Evolutionary conservation across 176 grass and related monocot genomes (phyloP).

Genomic region (Eragrostis nindensis): DNA sequence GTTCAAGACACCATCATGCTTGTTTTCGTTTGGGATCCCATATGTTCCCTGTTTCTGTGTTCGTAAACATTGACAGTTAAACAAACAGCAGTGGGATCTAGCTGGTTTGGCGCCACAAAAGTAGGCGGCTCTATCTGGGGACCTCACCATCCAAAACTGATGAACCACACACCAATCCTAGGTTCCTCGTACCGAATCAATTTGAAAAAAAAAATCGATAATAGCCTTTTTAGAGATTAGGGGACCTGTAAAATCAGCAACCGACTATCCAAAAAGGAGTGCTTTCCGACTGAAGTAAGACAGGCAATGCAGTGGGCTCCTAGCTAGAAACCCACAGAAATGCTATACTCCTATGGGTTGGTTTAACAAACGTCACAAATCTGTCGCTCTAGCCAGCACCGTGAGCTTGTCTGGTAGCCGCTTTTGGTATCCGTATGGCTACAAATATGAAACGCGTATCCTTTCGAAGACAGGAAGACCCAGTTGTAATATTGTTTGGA

Average conservation of each 20-base stretch:
- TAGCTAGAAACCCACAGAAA: not conserved
- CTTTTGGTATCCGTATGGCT: not conserved
- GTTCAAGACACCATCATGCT: not conserved
- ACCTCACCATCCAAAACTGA: not conserved
- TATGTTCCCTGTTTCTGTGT: not conserved
- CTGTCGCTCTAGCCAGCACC: not conserved
- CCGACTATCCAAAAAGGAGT: too few relatives aligned
- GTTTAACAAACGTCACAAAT: not conserved
- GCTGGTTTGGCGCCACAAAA: not conserved
- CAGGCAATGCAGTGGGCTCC: too few relatives aligned
- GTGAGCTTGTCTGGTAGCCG: constrained; percentile 4
- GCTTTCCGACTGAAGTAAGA: too few relatives aligned
- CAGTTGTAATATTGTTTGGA: not conserved
- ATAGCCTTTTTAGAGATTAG: too few relatives aligned
- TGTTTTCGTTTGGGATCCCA: not conserved
- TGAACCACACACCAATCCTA: not conserved
- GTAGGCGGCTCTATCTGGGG: not conserved
- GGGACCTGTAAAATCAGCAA: too few relatives aligned
- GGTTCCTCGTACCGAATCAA: too few relatives aligned
- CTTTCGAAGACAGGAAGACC: not conserved
- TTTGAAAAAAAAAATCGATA: too few relatives aligned
- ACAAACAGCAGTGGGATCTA: not conserved
- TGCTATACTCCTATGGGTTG: not conserved
- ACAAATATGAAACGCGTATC: not conserved
- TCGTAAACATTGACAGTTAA: not conserved